Evolutionary conservation across 148 eudicot species (phyloP).

Genomic region (Diospyros kaki): DNA sequence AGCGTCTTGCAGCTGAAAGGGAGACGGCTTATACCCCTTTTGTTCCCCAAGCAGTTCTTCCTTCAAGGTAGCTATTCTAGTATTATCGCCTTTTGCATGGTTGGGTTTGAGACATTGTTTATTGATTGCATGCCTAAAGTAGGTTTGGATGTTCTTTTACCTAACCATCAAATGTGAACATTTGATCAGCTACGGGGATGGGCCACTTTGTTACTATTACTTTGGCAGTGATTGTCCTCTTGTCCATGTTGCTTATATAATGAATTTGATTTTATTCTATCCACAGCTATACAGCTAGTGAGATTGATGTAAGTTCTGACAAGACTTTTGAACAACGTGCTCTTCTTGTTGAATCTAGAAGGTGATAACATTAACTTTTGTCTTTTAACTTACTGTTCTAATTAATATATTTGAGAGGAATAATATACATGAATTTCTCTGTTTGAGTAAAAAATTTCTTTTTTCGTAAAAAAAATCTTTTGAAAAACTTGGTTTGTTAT

Average conservation of each 20-base stretch:
- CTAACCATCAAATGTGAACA: background rate
- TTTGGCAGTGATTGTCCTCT: background rate
- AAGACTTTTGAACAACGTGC: constrained; percentile 62
- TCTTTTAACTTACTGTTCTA: too few relatives aligned
- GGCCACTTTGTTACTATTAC: too few relatives aligned
- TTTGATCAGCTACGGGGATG: too few relatives aligned
- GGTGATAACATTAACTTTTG: constrained; percentile 25
- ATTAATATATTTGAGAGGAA: too few relatives aligned
- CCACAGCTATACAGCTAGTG: constrained; percentile 49
- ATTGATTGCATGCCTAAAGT: background rate
- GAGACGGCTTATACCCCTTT: constrained; percentile 79
- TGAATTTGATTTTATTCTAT: background rate
- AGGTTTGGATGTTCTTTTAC: background rate
- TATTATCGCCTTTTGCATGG: background rate
- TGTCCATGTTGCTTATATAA: background rate
- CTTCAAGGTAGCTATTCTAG: constrained; percentile 41
- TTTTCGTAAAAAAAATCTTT: background rate
- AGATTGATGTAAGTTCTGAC: constrained; percentile 46
- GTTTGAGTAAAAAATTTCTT: background rate
- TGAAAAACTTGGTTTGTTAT: background rate
- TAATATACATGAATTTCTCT: background rate
- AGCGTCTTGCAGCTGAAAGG: constrained; percentile 84
- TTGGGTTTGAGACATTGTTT: background rate
- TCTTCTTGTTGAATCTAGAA: constrained; percentile 73
- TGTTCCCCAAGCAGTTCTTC: constrained; percentile 58